A percentile compares a stretch with the other conserved stretches of the same genome.
Conservation (phyloP, 129 eudicot genomes). For the Apium graveolens region DNA sequence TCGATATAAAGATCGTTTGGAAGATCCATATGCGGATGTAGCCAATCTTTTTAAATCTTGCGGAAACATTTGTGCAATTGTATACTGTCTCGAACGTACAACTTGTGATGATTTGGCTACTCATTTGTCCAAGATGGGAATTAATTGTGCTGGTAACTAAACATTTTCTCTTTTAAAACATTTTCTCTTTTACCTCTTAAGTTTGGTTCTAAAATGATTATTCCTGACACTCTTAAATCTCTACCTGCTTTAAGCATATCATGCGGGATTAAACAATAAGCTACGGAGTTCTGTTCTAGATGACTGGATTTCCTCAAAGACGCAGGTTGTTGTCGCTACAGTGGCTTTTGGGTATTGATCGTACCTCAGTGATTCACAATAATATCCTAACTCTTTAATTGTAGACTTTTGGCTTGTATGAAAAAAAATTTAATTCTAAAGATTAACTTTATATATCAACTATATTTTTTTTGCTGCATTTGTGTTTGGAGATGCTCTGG, state of each 20-base stretch:
- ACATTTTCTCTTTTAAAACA: background rate
- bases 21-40: conserved; percentile 67
- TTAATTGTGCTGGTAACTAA: conserved; percentile 67
- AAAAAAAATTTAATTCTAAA: conserved; percentile 7
- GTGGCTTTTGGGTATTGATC: conserved; percentile 88
- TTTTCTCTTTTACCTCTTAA: background rate
- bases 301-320: conserved; percentile 87
- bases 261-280: conserved; percentile 89
- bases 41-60: conserved; percentile 59
- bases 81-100: conserved; percentile 93
- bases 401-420: background rate
- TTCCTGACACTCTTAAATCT: conserved; percentile 9
- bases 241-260: conserved; percentile 64
- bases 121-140: conserved; percentile 59
- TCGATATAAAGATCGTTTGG: conserved; percentile 82
- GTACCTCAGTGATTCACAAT: conserved; percentile 4
- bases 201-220: background rate
- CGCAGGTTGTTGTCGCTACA: conserved; percentile 91
- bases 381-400: background rate
- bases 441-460: conserved; percentile 15
- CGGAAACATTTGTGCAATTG: conserved; percentile 82
- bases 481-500: conserved; percentile 35
- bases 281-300: conserved; percentile 80
- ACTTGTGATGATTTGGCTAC: conserved; percentile 78
- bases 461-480: conserved; percentile 14